A percentile compares a stretch with the other conserved stretches of the same genome.
Evolutionary conservation across 106 monocot species (phyloP).

Genomic region (Acorus calamus): DNA sequence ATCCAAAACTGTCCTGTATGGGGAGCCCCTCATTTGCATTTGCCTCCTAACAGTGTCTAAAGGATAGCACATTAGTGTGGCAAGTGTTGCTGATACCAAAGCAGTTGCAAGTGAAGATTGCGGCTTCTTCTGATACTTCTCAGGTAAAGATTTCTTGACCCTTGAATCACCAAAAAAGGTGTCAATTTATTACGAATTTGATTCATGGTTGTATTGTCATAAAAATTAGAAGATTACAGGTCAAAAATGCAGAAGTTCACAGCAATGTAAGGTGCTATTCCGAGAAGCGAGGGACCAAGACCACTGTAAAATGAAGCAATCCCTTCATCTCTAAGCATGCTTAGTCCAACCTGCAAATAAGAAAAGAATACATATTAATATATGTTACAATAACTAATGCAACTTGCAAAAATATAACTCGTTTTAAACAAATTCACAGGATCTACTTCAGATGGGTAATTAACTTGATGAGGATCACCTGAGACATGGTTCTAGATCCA

Average conservation of each 20-base stretch:
- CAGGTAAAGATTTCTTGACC: constrained; percentile 91
- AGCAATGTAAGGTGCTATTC: constrained; percentile 96
- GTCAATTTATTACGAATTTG: constrained; percentile 3
- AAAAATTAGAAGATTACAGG: constrained; percentile 44
- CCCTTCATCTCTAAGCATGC: constrained; percentile 90
- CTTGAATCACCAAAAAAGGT: constrained; percentile 19
- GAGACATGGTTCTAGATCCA: constrained; percentile 80
- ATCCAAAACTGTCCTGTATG: constrained; percentile 69
- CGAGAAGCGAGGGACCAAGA: constrained; percentile 90
- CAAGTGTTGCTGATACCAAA: constrained; percentile 77
- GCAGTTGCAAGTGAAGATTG: constrained; percentile 83
- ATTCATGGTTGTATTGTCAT: background rate
- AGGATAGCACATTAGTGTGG: constrained; percentile 91
- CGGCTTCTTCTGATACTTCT: constrained; percentile 76
- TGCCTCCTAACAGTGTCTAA: constrained; percentile 95
- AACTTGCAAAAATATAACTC: background rate
- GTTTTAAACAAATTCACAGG: background rate
- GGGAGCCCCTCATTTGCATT: constrained; percentile 97
- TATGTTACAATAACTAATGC: background rate
- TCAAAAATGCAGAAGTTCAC: constrained; percentile 97
- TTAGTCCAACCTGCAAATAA: constrained; percentile 67
- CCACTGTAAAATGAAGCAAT: constrained; percentile 81
- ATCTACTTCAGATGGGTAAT: background rate
- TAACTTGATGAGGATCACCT: constrained; percentile 32
- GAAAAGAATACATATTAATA: background rate